Evolutionary conservation across 2,329 filamentous ascomycete species (phyloP), one percentile per base, ranked within the genome.

Genomic region (Blastomyces emzantsi): DNA sequence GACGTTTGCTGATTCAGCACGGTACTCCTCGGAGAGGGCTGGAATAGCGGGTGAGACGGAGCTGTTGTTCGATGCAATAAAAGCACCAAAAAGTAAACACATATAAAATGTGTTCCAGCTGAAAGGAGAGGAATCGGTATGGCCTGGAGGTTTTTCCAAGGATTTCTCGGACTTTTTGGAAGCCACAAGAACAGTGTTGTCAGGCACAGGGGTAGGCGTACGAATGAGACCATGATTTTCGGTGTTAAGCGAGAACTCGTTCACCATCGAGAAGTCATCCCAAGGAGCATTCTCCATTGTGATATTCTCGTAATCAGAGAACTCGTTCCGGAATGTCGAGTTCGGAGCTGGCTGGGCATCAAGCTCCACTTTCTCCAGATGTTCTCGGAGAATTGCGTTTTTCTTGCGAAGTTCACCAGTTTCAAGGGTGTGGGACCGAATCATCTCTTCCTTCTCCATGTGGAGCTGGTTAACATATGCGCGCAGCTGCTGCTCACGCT

Each of bases 1-100:
- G 9, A 80, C 78, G 61, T 80, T 79, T 62, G 77, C 77, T 30
- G 78, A 79, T 68, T 80, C 78, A 19, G 76, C 75, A 54, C 77
- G 77, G 66, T 80, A 80, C 64, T 80, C 77, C 62, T 80, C 77
- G 15, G 78, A 78, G 19, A 80, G 69, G 54, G 75, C 72, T 9
- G 78, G 77, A 43, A 79, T 87, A 69, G 86, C 85, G 49, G 87
- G 85, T 4, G 77, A 70, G n/a, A 83, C 80, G 25, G 87, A 82
- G 55, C 86, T 85, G 69, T 86, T 86, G 78, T 92, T 95, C 41
- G 93, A 97, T 66, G 94, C 89, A 70, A 97, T 92, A 73, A 97
- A 96, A 62, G 94, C 94, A 73, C 94, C 94, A 68, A 96, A 92
- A 62, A 99, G 88, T 73, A 99, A 89, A 69, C 97, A 89, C 91